phyloP scores from a whole-genome alignment of 2,329 filamentous ascomycete species.

The Colletotrichum eleusines region DNA sequence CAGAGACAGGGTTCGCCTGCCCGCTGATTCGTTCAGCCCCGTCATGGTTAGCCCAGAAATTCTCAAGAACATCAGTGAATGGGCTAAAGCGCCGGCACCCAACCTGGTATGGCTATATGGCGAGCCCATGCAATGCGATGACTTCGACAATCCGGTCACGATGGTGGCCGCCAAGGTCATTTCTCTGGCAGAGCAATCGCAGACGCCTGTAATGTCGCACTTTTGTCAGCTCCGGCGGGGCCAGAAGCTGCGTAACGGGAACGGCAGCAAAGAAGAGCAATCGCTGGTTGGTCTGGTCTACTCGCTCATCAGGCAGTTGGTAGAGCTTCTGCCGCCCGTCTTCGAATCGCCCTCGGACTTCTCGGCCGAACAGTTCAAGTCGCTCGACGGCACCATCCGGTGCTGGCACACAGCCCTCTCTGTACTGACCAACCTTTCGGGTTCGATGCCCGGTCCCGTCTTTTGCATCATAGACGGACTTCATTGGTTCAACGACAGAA shows the following conservation, averaged over 20 bases:
- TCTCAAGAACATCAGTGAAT: neutral
- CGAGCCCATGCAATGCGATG: neutral
- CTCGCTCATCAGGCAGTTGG: constrained; percentile 38
- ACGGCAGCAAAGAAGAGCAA: constrained; percentile 17
- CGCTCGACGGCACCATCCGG: neutral
- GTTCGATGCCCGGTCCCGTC: neutral
- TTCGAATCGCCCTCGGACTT: constrained; percentile 20
- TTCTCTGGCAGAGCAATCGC: constrained; percentile 4
- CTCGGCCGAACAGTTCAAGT: neutral
- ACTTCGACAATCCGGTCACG: constrained; percentile 31
- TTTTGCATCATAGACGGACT: constrained; percentile 23
- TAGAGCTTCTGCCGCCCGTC: constrained; percentile 30
- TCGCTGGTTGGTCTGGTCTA: constrained; percentile 15
- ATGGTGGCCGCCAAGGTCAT: constrained; percentile 34
- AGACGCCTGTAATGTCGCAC: constrained; percentile 39
- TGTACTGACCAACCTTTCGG: neutral
- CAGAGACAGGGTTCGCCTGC: neutral
- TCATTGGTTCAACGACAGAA: constrained; percentile 18
- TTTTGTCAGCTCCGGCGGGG: constrained; percentile 41
- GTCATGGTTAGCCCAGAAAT: neutral
- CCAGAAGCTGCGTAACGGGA: neutral
- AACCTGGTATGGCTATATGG: constrained; percentile 41
- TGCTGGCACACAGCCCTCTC: neutral
- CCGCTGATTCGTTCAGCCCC: neutral
- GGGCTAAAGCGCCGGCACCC: neutral